These are phyloP conservation scores for Bromus sterilis DNA, from an alignment of 176 grass and related monocot genomes.

Conservation along the genomic window DNA sequence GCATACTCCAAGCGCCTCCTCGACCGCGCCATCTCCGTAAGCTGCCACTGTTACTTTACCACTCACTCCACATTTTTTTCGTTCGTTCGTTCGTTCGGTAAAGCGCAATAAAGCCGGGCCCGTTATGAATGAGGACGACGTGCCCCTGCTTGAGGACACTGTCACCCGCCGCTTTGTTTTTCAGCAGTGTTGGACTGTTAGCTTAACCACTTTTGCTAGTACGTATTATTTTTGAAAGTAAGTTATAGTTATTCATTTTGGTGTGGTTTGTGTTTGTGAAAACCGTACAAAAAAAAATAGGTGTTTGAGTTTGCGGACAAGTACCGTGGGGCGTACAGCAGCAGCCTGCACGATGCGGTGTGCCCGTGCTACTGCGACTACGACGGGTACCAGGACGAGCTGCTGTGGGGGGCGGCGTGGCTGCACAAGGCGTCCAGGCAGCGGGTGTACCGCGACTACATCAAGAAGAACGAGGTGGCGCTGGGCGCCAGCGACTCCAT, in stretches of 20 bases:
- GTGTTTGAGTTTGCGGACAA: constrained; percentile 85
- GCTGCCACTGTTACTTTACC: no score
- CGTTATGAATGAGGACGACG: no score
- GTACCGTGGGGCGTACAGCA: constrained; percentile 67
- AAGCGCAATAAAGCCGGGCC: not conserved
- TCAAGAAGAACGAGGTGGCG: constrained; percentile 76
- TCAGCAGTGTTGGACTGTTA: no score
- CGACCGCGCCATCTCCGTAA: constrained; percentile 54
- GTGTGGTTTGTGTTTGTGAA: no score
- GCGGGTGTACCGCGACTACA: constrained; percentile 69
- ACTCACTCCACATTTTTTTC: no score
- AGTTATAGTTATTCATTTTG: no score
- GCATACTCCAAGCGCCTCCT: constrained; percentile 56
- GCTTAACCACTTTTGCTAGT: no score
- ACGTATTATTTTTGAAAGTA: no score
- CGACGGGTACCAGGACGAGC: constrained; percentile 87
- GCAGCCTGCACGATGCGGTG: constrained; percentile 63
- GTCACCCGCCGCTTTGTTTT: no score
- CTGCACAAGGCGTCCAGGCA: constrained; percentile 69
- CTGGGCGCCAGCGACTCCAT: constrained; percentile 55
- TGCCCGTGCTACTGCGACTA: constrained; percentile 97
- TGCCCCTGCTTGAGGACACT: no score
- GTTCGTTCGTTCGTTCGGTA: not conserved
- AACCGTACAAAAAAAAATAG: no score
- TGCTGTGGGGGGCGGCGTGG: constrained; percentile 95